Base-by-base conservation (phyloP, 2,329 filamentous ascomycete genomes). In the Cercospora zeae-maydis region DNA sequence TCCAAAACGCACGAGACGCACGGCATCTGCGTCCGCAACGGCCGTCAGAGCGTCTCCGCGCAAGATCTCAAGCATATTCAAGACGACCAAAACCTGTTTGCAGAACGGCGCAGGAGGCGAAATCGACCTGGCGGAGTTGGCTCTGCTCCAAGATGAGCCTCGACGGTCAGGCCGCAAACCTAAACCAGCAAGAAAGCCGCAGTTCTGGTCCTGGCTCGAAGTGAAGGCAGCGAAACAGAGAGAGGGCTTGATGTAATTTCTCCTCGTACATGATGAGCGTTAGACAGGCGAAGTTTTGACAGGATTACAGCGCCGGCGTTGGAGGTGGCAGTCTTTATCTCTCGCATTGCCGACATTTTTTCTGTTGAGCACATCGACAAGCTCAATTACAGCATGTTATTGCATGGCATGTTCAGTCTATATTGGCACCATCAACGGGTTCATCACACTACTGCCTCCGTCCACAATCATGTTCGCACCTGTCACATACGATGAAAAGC, bases 101-200 rank as follows among this genome's bases (percentile, higher is more conserved):
- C 21, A 49, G 13, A 1, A 49, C 42, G 42, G 2, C 21, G 5
- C 42, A 27, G 42, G 34, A 16, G n/a, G 49, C 30, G 49, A 53
- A 2, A 6, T 34, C 49, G 27, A 34, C 30, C 2, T 49, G 9
- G 16, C 9, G 30, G 57, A 59, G 16, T 4, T 53, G 16, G 19
- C 34, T 19, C 19, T 39, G 8, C 47, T 53, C 19, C 45, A 59
- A 88, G 87, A 89, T 69, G 93, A 97, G 84, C 91, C 92, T 63
- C 89, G 95, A 76, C 91, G 95, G 75, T 99, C 95, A 45, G 93
- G 95, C 67, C 90, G 95, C 73, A 92, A 93, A 72, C 98, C 95
- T 67, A 99, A 99, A 95, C 75, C 93, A 97, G 73, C 92, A 98
- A 78, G 33, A 7, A 59, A 59, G 14, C 57, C 57, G 3, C 42